Percentiles rank a stretch among this genome's conserved stretches.
These are phyloP conservation scores for Achaetomiella virescens DNA, from an alignment of 495 filamentous ascomycete genomes.

Conservation along the genomic window DNA sequence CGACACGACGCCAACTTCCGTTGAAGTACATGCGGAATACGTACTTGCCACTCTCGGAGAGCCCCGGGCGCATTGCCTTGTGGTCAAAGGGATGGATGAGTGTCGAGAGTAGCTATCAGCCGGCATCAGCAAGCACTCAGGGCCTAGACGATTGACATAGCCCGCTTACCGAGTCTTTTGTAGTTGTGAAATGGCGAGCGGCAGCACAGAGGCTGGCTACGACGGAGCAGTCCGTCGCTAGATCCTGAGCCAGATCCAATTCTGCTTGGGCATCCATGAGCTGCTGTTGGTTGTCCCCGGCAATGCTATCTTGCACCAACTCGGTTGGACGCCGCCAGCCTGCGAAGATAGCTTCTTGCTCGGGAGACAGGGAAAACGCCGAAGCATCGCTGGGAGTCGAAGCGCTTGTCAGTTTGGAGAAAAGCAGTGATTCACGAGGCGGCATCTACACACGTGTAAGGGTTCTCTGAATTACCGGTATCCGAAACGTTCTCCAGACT, in stretches of 20 bases:
- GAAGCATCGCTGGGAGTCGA: slow-evolving; percentile 54
- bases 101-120: slow-evolving; percentile 54
- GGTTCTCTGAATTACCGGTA: slow-evolving; percentile 32
- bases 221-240: slow-evolving; percentile 92
- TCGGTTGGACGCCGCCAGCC: slow-evolving; percentile 76
- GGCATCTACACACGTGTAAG: slow-evolving; percentile 18
- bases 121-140: not conserved
- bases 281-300: slow-evolving; percentile 25
- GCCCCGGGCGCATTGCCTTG: slow-evolving; percentile 43
- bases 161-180: slow-evolving; percentile 29
- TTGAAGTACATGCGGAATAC: slow-evolving; percentile 91
- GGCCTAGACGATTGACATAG: not conserved
- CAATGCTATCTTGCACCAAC: slow-evolving; percentile 24
- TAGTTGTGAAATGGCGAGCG: slow-evolving; percentile 39
- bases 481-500: slow-evolving; percentile 46
- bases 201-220: slow-evolving; percentile 90
- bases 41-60: slow-evolving; percentile 81
- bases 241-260: slow-evolving; percentile 85
- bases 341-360: slow-evolving; percentile 64
- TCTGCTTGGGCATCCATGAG: slow-evolving; percentile 50
- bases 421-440: not conserved
- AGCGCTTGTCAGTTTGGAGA: slow-evolving; percentile 5
- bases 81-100: slow-evolving; percentile 69
- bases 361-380: slow-evolving; percentile 60
- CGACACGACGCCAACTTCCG: slow-evolving; percentile 78